Percentiles rank a stretch among this genome's conserved stretches.
These are phyloP conservation scores for Saturnispora bothae DNA, from an alignment of 805 yeast genomes.

Conservation along the genomic window DNA sequence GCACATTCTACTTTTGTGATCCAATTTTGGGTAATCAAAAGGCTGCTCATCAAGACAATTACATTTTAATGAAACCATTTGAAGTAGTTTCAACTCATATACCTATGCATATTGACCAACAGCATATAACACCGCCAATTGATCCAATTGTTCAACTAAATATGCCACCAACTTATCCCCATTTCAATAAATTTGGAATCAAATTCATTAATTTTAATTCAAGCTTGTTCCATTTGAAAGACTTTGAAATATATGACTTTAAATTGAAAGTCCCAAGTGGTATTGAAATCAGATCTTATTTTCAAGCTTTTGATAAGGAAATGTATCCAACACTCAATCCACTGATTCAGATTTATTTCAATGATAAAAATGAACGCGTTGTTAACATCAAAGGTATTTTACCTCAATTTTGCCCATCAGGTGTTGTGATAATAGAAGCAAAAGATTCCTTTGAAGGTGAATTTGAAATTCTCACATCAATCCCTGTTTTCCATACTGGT, in stretches of 20 bases:
- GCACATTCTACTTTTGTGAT: constrained; percentile 54
- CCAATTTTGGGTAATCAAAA: neutral
- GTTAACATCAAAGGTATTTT: constrained; percentile 74
- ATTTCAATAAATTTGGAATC: constrained; percentile 53
- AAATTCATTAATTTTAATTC: constrained; percentile 62
- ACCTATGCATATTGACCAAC: constrained; percentile 69
- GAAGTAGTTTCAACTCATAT: constrained; percentile 75
- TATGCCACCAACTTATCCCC: constrained; percentile 80
- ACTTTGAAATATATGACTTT: constrained; percentile 70
- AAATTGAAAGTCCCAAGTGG: constrained; percentile 62
- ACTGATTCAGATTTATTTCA: constrained; percentile 73
- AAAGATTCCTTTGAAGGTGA: constrained; percentile 28
- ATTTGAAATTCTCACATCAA: constrained; percentile 55
- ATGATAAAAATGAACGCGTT: constrained; percentile 42
- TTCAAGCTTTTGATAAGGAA: constrained; percentile 31
- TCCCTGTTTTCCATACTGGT: constrained; percentile 71
- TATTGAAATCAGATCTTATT: constrained; percentile 54
- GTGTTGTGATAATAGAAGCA: constrained; percentile 39
- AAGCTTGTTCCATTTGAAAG: constrained; percentile 61
- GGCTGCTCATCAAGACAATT: constrained; percentile 22
- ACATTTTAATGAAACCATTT: constrained; percentile 70
- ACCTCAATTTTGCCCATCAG: constrained; percentile 60
- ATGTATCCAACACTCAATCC: constrained; percentile 37
- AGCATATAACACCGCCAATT: constrained; percentile 78
- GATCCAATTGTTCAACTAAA: constrained; percentile 69